phyloP scores from a whole-genome alignment of 208 protist species.

The Leishmania braziliensis region DNA sequence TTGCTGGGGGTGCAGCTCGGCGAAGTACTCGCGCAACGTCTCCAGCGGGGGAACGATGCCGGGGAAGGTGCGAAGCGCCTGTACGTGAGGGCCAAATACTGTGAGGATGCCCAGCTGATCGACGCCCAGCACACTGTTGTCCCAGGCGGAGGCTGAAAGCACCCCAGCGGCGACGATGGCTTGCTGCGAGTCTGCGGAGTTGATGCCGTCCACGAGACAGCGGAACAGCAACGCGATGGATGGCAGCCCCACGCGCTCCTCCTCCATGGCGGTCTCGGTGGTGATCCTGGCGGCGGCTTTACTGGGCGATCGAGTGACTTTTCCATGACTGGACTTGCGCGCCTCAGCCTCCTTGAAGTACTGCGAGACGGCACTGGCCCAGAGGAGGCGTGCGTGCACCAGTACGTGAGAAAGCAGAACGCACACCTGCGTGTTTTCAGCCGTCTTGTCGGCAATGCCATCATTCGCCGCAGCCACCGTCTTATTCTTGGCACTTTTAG shows the following conservation, averaged over 20 bases:
- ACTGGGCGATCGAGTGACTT: not conserved
- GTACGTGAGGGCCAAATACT: conserved; percentile 62
- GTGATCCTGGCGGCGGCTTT: conserved; percentile 7
- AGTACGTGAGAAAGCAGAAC: conserved; percentile 53
- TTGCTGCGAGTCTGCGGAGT: conserved; percentile 26
- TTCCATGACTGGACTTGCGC: conserved; percentile 8
- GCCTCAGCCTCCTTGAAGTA: conserved; percentile 35
- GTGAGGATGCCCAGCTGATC: conserved; percentile 64
- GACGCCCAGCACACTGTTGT: conserved; percentile 43
- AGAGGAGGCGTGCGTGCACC: conserved; percentile 39
- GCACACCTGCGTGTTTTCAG: conserved; percentile 48
- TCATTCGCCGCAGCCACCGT: not conserved
- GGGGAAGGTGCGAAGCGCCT: conserved; percentile 52
- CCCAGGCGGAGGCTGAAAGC: conserved; percentile 24
- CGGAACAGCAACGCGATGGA: conserved; percentile 56
- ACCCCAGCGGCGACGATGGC: conserved; percentile 19
- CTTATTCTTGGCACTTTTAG: not conserved
- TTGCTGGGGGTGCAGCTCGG: conserved; percentile 49
- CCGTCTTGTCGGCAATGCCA: not conserved
- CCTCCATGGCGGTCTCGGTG: conserved; percentile 19
- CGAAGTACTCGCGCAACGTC: conserved; percentile 58
- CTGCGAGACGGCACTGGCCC: conserved; percentile 47
- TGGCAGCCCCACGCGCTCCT: conserved; percentile 43
- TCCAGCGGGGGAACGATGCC: conserved; percentile 52
- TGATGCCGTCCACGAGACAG: conserved; percentile 68